Conservation (phyloP, 805 yeast genomes). For the Lachancea meyersii region DNA sequence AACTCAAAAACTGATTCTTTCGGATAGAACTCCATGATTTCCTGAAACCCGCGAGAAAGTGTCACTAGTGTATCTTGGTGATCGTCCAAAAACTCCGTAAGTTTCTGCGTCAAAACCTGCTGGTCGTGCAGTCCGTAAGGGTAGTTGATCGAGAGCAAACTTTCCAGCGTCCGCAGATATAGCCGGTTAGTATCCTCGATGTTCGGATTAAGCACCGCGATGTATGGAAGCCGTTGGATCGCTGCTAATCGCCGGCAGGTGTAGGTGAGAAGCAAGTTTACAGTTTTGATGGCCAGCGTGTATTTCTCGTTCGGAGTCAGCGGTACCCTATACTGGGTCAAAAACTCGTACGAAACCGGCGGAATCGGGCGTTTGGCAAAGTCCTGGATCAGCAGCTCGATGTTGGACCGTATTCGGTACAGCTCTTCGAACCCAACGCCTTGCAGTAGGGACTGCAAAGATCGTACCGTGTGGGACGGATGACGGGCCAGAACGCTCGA, state of each 20-base stretch:
- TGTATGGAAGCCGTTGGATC: constrained; percentile 71
- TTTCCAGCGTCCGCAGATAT: constrained; percentile 63
- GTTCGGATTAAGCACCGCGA: constrained; percentile 80
- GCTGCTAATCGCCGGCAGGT: constrained; percentile 68
- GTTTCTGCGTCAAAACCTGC: constrained; percentile 43
- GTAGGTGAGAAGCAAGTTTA: constrained; percentile 49
- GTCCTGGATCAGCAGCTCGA: constrained; percentile 53
- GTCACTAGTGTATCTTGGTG: constrained; percentile 83
- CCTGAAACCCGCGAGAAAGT: constrained; percentile 76
- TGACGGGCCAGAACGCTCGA: background rate
- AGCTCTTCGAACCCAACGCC: constrained; percentile 41
- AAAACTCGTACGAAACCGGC: constrained; percentile 44
- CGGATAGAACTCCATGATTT: constrained; percentile 45
- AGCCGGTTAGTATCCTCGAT: constrained; percentile 69
- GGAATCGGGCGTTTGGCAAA: constrained; percentile 50
- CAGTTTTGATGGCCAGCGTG: constrained; percentile 47
- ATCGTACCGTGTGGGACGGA: background rate
- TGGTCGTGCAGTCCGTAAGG: constrained; percentile 50
- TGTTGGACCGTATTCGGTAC: constrained; percentile 50
- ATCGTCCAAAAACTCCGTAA: constrained; percentile 56
- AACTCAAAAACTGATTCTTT: constrained; percentile 51
- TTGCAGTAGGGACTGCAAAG: constrained; percentile 9
- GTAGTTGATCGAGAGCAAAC: constrained; percentile 39
- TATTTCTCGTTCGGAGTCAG: constrained; percentile 29
- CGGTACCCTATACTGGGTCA: constrained; percentile 38